A percentile compares a stretch with the other conserved stretches of the same genome.
phyloP scores from a whole-genome alignment of 768 basidiomycete genomes.

The Russula griseocarnosa region DNA sequence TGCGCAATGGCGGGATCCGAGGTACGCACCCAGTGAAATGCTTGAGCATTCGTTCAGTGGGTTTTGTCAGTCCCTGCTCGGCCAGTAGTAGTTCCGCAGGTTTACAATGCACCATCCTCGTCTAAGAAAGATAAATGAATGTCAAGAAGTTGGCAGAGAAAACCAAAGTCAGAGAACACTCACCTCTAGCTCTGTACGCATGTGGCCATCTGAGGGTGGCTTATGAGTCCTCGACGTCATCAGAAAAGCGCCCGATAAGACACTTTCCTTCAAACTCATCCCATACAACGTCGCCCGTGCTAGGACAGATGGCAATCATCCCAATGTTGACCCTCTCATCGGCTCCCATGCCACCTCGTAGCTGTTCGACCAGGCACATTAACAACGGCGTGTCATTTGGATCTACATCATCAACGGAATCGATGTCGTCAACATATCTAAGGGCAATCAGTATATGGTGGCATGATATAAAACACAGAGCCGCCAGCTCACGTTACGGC shows the following conservation, averaged over 20 bases:
- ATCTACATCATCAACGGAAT: constrained; percentile 60
- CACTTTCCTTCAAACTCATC: constrained; percentile 78
- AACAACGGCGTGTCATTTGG: constrained; percentile 61
- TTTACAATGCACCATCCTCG: constrained; percentile 77
- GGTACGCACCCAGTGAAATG: constrained; percentile 60
- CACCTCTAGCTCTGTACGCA: constrained; percentile 89
- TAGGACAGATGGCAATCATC: constrained; percentile 75
- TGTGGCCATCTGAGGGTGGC: constrained; percentile 55
- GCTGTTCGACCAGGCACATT: constrained; percentile 66
- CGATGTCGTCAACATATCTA: constrained; percentile 82
- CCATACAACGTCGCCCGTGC: constrained; percentile 91
- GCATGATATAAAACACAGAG: not conserved
- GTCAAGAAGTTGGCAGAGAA: not conserved
- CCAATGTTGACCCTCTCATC: constrained; percentile 54
- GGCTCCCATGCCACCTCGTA: constrained; percentile 39
- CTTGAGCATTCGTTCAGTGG: constrained; percentile 70
- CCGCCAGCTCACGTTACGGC: constrained; percentile 67
- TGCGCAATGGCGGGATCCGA: not conserved
- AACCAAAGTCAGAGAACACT: not conserved
- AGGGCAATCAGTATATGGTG: not conserved
- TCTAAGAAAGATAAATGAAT: constrained; percentile 44
- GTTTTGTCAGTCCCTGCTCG: constrained; percentile 51
- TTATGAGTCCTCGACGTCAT: constrained; percentile 10
- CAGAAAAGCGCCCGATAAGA: not conserved
- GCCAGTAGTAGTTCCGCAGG: constrained; percentile 80